Base-by-base conservation (phyloP, 768 basidiomycete species). In the Agaricus subrufescens region DNA sequence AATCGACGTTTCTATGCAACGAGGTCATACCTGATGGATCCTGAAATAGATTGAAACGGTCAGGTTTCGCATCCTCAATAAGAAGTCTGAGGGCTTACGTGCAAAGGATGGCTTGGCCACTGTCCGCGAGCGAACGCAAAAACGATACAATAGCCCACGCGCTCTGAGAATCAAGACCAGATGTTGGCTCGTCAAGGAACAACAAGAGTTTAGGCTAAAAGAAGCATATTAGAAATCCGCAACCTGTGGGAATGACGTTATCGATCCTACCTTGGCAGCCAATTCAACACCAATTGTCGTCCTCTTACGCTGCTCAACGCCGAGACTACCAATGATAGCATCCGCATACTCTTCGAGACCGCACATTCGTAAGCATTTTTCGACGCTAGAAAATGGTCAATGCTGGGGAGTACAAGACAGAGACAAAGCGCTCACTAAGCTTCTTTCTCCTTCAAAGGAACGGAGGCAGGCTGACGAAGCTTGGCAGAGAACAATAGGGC, bases 141-240 rank as follows among this genome's bases (percentile, higher is more conserved):
- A 94, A 91, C 4, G 77, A 74, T 49, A 91, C 72, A 61, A 94
- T 91, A 29, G 86, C 85, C 89, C 90, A 91, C 2, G 92, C 91
- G 46, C 86, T 88, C 68, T 93, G 90, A 11, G 90, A 91, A 66
- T 93, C 91, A 12, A 94, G 78, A 52, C 92, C 91, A 19, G 89
- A 86, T 0, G 94, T 95, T 0, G 94, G 94, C 66, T 95, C 92
- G 64, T 94, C 93, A 50, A 94, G 73, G 79, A 95, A 95, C 19
- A 95, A 77, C 0, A 96, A 75, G 0, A 94, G 74, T 65, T 84
- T 84, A 0, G 91, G 93, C 84, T 84, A 54, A 7, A 61, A 70
- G 66, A 67, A 61, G 14, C 1, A 10, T 15, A n/a, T 31, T 5
- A 38, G 26, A 26, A 31, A n/a, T 19, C 26, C 4, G 2, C 25